Evolutionary conservation across 371 early-diverging fungal genomes (phyloP), one percentile per base, ranked within the genome.

Genomic region (Rhizopus stolonifer): DNA sequence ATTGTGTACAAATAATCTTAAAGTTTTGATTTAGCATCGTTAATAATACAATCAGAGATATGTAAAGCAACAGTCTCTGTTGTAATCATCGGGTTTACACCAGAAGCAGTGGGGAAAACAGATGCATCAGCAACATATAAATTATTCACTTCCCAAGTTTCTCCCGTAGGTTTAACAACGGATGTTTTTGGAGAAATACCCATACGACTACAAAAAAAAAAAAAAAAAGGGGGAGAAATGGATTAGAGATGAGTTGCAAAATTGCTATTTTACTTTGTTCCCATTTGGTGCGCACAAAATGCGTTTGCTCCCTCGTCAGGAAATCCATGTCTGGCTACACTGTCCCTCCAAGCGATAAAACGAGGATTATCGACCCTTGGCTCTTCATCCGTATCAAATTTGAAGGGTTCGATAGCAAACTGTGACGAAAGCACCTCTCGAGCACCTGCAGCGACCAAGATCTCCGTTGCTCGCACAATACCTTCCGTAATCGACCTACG

Each of bases 81-180:
- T 10, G 83, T 83, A 10, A 86, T 68, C 89, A 90, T 90, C 13
- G 91, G 89, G 61, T 89, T 87, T 47, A 90, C 91, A 49, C 92
- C 88, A 46, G 65, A 58, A 24, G 83, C 77, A 2, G 90, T 85
- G 4, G 92, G 91, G 62, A 90, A 85, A 25, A 85, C 26, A 4
- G 82, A 82, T 0, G 88, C 85, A 62, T 92, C 92, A 11, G 82
- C 80, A 6, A 92, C 85, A 56, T 76, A 92, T 26, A 91, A 65
- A 24, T 81, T 68, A 62, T 86, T 77, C 49, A 86, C 77, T 59
- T 89, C 92, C 83, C 85, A 90, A 4, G 84, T 81, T 56, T 88
- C 82, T 3, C 92, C 92, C 0, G 74, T 79, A 3, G 89, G 88
- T 47, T 87, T 82, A 9, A 81, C 69, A 14, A 74, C 92, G 6